Evolutionary conservation across 805 yeast species (phyloP).

Genomic region (Saccharomycopsis sp.): DNA sequence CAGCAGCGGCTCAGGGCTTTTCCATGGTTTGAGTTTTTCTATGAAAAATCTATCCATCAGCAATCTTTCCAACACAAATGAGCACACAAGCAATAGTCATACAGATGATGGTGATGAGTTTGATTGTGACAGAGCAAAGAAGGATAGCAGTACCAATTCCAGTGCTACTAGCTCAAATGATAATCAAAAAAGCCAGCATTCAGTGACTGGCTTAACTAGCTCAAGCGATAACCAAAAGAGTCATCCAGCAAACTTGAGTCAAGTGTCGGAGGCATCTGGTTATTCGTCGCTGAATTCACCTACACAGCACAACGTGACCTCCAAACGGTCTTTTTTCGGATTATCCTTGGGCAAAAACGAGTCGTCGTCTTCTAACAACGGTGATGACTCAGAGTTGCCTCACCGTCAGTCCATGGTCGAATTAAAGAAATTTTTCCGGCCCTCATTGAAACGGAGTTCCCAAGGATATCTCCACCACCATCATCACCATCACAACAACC

Average conservation of each 20-base stretch:
- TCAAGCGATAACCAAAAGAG: not conserved
- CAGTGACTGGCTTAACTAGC: too few relatives aligned
- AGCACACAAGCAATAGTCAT: too few relatives aligned
- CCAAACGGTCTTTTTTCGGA: conserved; percentile 15
- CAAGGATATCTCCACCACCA: not conserved
- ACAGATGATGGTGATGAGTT: not conserved
- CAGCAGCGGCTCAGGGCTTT: not conserved
- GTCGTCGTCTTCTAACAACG: conserved; percentile 2
- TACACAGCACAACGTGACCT: not conserved
- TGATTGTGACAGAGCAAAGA: not conserved
- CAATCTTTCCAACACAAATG: not conserved
- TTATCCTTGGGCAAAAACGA: conserved; percentile 13
- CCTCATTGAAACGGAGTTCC: conserved; percentile 19
- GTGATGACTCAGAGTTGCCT: conserved; percentile 6
- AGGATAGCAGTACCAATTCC: not conserved
- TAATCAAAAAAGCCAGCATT: not conserved
- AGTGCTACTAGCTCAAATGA: not conserved
- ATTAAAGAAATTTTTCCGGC: conserved; percentile 65
- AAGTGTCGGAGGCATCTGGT: not conserved
- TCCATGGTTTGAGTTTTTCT: not conserved
- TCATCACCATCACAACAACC: conserved; percentile 16
- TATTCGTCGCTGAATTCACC: not conserved
- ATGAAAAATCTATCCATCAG: conserved; percentile 1
- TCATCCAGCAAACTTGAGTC: too few relatives aligned
- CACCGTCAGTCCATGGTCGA: conserved; percentile 54